Evolutionary conservation across 805 yeast genomes (phyloP).

Genomic region (Sungouiozyma intestinalis): DNA sequence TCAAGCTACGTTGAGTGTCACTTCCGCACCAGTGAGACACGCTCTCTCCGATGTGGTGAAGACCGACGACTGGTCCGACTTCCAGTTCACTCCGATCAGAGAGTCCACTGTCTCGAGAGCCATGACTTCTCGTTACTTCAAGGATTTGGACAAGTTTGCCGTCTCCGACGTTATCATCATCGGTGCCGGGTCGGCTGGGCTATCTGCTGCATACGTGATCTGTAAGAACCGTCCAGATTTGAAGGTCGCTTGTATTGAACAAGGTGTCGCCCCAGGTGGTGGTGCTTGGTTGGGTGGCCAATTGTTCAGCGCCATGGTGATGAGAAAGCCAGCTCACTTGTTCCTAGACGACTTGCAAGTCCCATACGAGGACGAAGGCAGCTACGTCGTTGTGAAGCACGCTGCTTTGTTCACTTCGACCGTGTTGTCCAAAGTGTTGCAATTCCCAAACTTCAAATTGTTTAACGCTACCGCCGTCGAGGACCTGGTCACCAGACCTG

Average conservation of each 20-base stretch:
- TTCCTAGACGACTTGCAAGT: slow-evolving; percentile 55
- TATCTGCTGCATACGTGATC: slow-evolving; percentile 63
- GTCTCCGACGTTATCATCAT: slow-evolving; percentile 66
- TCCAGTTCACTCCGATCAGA: slow-evolving; percentile 60
- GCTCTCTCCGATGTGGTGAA: slow-evolving; percentile 25
- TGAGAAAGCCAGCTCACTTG: slow-evolving; percentile 68
- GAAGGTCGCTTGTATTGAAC: slow-evolving; percentile 64
- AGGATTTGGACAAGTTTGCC: slow-evolving; percentile 62
- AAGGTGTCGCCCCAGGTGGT: slow-evolving; percentile 70
- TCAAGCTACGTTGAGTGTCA: slow-evolving; percentile 5
- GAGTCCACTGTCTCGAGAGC: slow-evolving; percentile 75
- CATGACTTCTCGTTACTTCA: slow-evolving; percentile 65
- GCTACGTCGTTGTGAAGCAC: slow-evolving; percentile 69
- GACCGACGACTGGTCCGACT: slow-evolving; percentile 50
- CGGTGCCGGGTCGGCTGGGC: slow-evolving; percentile 73
- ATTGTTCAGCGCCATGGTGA: slow-evolving; percentile 65
- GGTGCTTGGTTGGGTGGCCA: slow-evolving; percentile 76
- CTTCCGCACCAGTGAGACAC: slow-evolving; percentile 15
- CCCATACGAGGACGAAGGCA: slow-evolving; percentile 70
- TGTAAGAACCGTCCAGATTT: slow-evolving; percentile 68
- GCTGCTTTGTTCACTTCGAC: slow-evolving; percentile 72
- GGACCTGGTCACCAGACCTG: slow-evolving; percentile 61
- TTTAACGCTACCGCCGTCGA: slow-evolving; percentile 77
- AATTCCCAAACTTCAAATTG: slow-evolving; percentile 63
- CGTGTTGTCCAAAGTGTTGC: slow-evolving; percentile 54